Base-by-base conservation (phyloP, 768 basidiomycete species). In the Russula emetica region DNA sequence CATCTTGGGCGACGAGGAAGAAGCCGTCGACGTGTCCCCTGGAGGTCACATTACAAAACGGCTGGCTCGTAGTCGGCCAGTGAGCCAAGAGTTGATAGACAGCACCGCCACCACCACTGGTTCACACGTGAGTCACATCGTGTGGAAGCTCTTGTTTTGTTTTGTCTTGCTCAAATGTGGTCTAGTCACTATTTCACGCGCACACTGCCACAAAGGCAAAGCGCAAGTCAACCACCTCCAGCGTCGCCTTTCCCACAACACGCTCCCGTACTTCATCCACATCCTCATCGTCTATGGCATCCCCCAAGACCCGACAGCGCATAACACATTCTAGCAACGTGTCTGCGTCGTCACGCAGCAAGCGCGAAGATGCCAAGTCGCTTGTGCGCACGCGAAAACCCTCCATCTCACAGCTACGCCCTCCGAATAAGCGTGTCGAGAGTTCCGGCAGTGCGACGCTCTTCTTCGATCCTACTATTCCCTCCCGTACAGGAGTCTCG, bases 31-130 rank as follows among this genome's bases (percentile, higher is more conserved):
- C 1, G 78, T 90, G 62, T 91, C 88, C 0, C 89, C 89, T 2
- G 87, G 87, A 14, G 89, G 88, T 0, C 89, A 90, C 73, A 77
- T 92, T 61, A 81, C 79, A 44, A 91, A 92, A 73, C 80, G 88
- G 61, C 83, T 89, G 13, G 89, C 88, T 1, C 83, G 87, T 13
- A 84, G 87, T 30, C 79, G 88, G 57, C 89, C 88, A 2, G 78
- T 90, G 16, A 90, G 89, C 22, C 84, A 20, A 81, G 85, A 72
- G 80, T 80, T 66, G 73, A 77, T 57, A 51, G 69, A 71, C 58
- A 74, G 75, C 59, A 82, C 84, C 18, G 36, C 28, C 42, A 81
- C 84, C 18, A 30, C 28, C 42, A 40, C 34, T 26, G 44, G 61
- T 36, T 26, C 56, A 45, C 66, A 67, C 36, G 68, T 69, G 60